Conservation (phyloP, 148 eudicot genomes). For the Rhododendron griersonianum region DNA sequence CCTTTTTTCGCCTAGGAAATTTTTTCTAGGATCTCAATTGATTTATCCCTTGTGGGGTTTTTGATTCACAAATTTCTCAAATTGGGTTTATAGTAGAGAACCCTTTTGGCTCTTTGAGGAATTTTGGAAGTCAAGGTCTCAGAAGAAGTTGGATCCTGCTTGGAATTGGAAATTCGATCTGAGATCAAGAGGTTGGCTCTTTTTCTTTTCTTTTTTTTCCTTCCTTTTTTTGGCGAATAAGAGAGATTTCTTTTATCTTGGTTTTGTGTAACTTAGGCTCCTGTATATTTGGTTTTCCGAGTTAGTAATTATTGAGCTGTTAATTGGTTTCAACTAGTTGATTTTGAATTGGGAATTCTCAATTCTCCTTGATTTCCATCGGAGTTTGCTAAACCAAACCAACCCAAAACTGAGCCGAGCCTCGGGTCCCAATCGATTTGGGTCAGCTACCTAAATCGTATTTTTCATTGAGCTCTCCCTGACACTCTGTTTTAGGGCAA, state of each 20-base stretch:
- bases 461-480: too few species aligned
- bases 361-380: neutral
- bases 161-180: neutral
- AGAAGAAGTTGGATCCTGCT: neutral
- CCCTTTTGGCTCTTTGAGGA: neutral
- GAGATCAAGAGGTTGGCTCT: slow-evolving; percentile 2
- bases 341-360: neutral
- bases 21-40: neutral
- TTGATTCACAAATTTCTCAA: neutral
- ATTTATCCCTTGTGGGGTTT: neutral
- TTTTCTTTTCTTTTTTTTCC: neutral
- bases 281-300: neutral
- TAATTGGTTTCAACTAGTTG: neutral
- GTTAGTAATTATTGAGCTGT: neutral
- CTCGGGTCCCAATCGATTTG: too few species aligned
- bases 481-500: neutral
- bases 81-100: neutral
- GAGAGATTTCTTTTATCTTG: neutral
- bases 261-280: neutral
- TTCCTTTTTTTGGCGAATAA: neutral
- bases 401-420: too few species aligned
- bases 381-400: neutral
- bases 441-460: too few species aligned
- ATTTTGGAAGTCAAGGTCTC: neutral
- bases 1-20: neutral